Base-by-base conservation (phyloP, 2,329 filamentous ascomycete genomes). In the Penicillium brasilianum region DNA sequence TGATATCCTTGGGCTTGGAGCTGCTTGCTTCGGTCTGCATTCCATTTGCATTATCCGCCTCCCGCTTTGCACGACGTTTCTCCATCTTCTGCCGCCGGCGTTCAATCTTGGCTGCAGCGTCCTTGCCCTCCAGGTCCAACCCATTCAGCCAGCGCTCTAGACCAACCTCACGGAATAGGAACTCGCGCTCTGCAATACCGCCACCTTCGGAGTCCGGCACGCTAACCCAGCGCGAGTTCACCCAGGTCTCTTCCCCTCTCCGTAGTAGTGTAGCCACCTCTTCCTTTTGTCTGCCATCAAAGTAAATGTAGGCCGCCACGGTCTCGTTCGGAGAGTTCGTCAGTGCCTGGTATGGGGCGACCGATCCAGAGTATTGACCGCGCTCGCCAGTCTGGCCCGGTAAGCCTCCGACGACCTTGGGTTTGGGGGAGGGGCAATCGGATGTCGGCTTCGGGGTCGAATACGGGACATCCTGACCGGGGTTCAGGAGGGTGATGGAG, bases 251-350 rank as follows among this genome's bases (percentile, higher is more conserved):
- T 75, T 98, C 95, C 25, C 95, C 94, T 13, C 93, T 90, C 58
- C 95, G 86, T 55, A 99, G 83, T 59, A 99, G 82, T 13, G 95
- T 99, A 55, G 95, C 95, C 3, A 99, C 96, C 80, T 99, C 95
- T 76, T 99, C 95, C 77, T 99, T 99, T 62, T 87, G 86, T 64
- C 95, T 85, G 18, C 95, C 95, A 77, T 99, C 95, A 74, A 99
- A 99, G 81, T 99, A 99, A 70, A 99, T 98, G 77, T 99, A 99
- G 39, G 94, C 95, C 34, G 95, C 95, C 70, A 99, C 94, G 14
- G 95, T 99, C 81, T 99, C 95, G 77, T 97, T 97, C 59, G 92
- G 90, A 34, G 92, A 96, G 63, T 91, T 89, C 20, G 95, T 98
- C 80, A 97, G 88, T 56, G 95, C 92, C 65, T 94, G 90, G 79